A percentile compares a stretch with the other conserved stretches of the same genome.
phyloP scores from a whole-genome alignment of 768 basidiomycete species.

The Pleurotus tuoliensis region DNA sequence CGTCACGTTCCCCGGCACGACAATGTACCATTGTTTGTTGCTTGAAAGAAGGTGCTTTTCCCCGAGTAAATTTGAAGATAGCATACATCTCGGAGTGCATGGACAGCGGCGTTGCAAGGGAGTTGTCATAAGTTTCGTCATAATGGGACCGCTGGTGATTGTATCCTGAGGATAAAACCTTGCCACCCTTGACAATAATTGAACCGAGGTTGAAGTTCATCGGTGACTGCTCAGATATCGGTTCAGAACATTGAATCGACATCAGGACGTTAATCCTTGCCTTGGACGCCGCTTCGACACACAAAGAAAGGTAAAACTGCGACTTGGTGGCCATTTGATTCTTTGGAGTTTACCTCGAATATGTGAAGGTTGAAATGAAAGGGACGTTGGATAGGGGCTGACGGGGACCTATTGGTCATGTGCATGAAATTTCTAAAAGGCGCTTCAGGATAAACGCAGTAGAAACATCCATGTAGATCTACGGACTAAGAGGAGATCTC shows the following conservation, averaged over 20 bases:
- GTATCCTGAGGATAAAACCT: slow-evolving; percentile 46
- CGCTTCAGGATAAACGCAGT: neutral
- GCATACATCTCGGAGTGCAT: slow-evolving; percentile 63
- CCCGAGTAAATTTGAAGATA: slow-evolving; percentile 46
- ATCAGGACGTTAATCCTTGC: slow-evolving; percentile 10
- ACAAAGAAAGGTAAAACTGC: slow-evolving; percentile 49
- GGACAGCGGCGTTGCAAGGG: slow-evolving; percentile 34
- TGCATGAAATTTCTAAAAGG: too few species aligned
- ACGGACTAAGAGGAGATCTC: slow-evolving; percentile 37
- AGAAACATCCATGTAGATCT: slow-evolving; percentile 1
- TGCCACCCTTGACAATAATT: slow-evolving; percentile 48
- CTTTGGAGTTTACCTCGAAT: slow-evolving; percentile 1
- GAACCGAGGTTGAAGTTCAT: slow-evolving; percentile 48
- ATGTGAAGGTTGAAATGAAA: too few species aligned
- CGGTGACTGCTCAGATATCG: slow-evolving; percentile 22
- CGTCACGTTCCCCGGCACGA: too few species aligned
- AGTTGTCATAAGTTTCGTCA: slow-evolving; percentile 37
- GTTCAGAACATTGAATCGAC: neutral
- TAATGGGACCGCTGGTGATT: slow-evolving; percentile 55
- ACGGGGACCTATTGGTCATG: too few species aligned
- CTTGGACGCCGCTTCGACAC: slow-evolving; percentile 44
- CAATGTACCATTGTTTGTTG: slow-evolving; percentile 25
- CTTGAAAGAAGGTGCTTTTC: slow-evolving; percentile 49
- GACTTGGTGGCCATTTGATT: slow-evolving; percentile 33
- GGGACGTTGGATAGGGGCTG: too few species aligned